Evolutionary conservation across 495 filamentous ascomycete genomes (phyloP), one percentile per base, ranked within the genome.

Genomic region (Lasiosphaeria miniovina): DNA sequence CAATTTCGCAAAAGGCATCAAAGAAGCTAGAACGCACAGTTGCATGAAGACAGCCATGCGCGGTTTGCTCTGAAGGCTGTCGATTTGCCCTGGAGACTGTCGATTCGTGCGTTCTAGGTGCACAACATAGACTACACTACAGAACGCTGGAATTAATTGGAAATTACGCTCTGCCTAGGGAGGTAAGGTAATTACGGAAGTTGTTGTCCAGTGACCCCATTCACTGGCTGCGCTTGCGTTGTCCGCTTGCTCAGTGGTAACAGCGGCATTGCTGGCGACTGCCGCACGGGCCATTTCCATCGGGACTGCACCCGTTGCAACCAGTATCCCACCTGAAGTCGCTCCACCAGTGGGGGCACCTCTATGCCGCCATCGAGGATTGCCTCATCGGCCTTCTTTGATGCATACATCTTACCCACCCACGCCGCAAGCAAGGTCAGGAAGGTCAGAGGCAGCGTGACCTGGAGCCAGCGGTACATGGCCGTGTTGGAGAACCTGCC

Each of bases 391-490:
- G 43, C 54, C 38, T 43, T 31, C 35, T 24, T 55, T 56, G 52
- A 58, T 38, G 52, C 51, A 51, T 58, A 59, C 24, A 32, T 31
- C 15, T 60, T 63, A 15, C 43, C 61, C 45, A 49, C 12, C 59
- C 59, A 60, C 14, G 65, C 61, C 31, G 55, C 59, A 31, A 58
- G 43, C 43, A 58, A 59, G 36, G 65, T 67, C 12, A 67, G 1
- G 12, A 41, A 35, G 12, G 71, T 79, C 4, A 80, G 54, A 5
- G 77, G 77, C 14, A 80, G 54, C 1, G 77, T 71, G 9, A 80
- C 71, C 63, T 78, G 54, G 12, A 80, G 64, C 76, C 76, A 80
- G 34, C 74, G 56, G 5, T 52, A 10, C 69, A 80, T 65, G 35
- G 77, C 77, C 24, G 52, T 52, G 15, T 43, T 32, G 9, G 77